A percentile compares a stretch with the other conserved stretches of the same genome.
These are phyloP conservation scores for Termitomyces sp. DNA, from an alignment of 768 basidiomycete genomes.

Conservation along the genomic window DNA sequence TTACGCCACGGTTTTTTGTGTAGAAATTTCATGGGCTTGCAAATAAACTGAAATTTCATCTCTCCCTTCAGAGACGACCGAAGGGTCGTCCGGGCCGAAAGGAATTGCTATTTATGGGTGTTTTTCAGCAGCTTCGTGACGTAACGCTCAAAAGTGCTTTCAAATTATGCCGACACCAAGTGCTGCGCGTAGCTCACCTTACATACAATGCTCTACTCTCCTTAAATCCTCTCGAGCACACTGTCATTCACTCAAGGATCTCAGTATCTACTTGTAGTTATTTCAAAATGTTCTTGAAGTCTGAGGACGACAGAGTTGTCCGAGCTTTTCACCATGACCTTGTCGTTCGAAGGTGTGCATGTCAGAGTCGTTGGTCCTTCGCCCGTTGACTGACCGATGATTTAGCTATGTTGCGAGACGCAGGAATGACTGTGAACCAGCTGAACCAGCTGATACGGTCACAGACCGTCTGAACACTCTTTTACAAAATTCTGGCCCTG, in stretches of 20 bases:
- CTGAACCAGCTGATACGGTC: constrained; percentile 54
- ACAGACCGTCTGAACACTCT: constrained; percentile 62
- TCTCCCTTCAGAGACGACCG: no score
- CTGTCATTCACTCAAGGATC: neutral
- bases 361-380: neutral
- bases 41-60: neutral
- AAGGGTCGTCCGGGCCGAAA: neutral
- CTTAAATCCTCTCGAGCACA: neutral
- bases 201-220: neutral
- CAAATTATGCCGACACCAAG: neutral
- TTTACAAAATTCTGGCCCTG: constrained; percentile 58
- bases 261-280: neutral
- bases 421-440: constrained; percentile 26
- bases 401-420: neutral
- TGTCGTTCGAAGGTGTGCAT: neutral
- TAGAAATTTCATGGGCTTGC: neutral
- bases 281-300: neutral
- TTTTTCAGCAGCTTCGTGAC: neutral
- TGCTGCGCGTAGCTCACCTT: neutral
- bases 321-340: neutral
- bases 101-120: neutral
- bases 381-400: neutral
- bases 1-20: neutral
- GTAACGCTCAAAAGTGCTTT: neutral
- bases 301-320: neutral